These are phyloP conservation scores for Crithidia mellificae DNA, from an alignment of 208 protist species.

Conservation along the genomic window DNA sequence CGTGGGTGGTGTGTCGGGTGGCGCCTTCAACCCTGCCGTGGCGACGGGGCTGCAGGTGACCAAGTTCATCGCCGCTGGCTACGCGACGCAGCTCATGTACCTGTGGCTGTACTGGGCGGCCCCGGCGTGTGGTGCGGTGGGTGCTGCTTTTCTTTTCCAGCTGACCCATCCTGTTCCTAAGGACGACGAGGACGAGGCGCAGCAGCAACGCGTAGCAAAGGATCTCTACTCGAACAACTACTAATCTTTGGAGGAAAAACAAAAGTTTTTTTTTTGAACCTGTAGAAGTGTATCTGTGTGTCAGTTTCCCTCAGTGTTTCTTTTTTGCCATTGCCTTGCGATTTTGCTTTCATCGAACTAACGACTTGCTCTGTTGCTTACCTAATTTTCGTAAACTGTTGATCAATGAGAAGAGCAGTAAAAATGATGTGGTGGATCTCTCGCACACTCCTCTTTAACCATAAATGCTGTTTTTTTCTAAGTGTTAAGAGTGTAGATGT, in stretches of 20 bases:
- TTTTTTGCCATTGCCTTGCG: no score
- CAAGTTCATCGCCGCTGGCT: slow-evolving; percentile 73
- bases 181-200: slow-evolving; percentile 53
- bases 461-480: no score
- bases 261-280: no score
- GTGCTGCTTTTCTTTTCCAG: slow-evolving; percentile 70
- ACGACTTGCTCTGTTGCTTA: no score
- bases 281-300: no score
- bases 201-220: slow-evolving; percentile 50
- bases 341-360: no score
- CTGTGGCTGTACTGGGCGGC: slow-evolving; percentile 86
- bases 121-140: slow-evolving; percentile 60
- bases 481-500: no score
- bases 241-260: not conserved
- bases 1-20: slow-evolving; percentile 74
- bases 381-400: no score
- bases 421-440: no score
- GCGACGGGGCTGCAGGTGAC: slow-evolving; percentile 73
- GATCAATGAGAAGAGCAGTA: no score
- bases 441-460: no score
- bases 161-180: slow-evolving; percentile 69
- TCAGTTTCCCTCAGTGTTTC: no score
- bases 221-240: slow-evolving; percentile 46
- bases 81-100: slow-evolving; percentile 74
- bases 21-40: slow-evolving; percentile 82